These are phyloP conservation scores for Penicillium robsamsonii DNA, from an alignment of 495 filamentous ascomycete species.

Conservation along the genomic window DNA sequence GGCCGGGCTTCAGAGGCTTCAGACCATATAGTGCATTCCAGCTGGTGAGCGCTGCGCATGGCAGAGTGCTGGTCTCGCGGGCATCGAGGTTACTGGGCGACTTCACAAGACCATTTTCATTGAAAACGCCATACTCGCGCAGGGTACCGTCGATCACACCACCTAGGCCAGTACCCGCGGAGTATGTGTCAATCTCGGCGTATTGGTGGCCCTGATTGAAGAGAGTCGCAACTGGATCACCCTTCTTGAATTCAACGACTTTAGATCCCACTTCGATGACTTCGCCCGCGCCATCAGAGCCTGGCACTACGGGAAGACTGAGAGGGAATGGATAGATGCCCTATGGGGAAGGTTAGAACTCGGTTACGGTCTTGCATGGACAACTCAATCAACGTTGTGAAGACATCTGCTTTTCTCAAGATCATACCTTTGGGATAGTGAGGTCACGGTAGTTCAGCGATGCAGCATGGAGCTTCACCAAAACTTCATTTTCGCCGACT, in stretches of 20 bases:
- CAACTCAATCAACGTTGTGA: neutral
- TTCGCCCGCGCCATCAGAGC: conserved; percentile 76
- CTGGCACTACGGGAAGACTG: conserved; percentile 58
- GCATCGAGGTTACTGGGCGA: conserved; percentile 61
- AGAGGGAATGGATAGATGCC: conserved; percentile 67
- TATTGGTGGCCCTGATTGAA: conserved; percentile 77
- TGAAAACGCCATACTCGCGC: conserved; percentile 68
- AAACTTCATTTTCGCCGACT: conserved; percentile 65
- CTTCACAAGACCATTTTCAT: conserved; percentile 65
- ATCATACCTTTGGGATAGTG: conserved; percentile 62
- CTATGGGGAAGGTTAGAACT: conserved; percentile 25
- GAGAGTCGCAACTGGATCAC: conserved; percentile 70
- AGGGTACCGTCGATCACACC: conserved; percentile 69
- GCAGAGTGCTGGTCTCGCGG: conserved; percentile 63
- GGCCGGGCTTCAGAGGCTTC: conserved; percentile 61
- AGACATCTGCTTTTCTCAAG: neutral
- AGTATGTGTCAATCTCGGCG: conserved; percentile 49
- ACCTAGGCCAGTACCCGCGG: conserved; percentile 59
- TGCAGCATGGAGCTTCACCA: conserved; percentile 72
- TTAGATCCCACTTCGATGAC: conserved; percentile 66
- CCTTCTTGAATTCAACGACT: conserved; percentile 65
- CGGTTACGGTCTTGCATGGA: neutral
- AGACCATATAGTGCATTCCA: conserved; percentile 84
- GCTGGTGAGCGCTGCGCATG: conserved; percentile 72
- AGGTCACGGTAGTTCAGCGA: conserved; percentile 85